A percentile compares a stretch with the other conserved stretches of the same genome.
Evolutionary conservation across 139 green algal species (phyloP).

Genomic region (Zygnema circumcarinatum): DNA sequence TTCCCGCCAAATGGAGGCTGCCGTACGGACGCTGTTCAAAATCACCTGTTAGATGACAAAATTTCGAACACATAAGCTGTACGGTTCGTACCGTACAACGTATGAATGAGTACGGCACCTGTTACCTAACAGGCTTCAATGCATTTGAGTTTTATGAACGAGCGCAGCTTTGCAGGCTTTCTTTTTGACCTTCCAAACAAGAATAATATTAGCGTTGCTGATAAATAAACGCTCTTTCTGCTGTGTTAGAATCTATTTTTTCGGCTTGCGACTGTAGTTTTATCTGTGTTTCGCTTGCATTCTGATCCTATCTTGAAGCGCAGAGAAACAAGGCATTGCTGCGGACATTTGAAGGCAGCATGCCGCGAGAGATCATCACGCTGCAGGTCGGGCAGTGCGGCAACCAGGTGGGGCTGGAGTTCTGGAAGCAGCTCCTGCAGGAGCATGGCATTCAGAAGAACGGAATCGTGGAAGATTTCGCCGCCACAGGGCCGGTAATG

Average conservation of each 20-base stretch:
- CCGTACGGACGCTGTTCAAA: too few relatives aligned
- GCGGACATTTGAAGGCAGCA: too few relatives aligned
- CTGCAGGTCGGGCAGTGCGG: constrained; percentile 98
- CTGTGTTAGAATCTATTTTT: constrained; percentile 76
- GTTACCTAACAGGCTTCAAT: too few relatives aligned
- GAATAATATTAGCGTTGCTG: constrained; percentile 76
- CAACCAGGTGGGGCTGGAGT: constrained; percentile 98
- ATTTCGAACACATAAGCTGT: too few relatives aligned
- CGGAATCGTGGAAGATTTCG: constrained; percentile 83
- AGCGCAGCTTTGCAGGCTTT: too few relatives aligned
- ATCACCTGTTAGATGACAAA: too few relatives aligned
- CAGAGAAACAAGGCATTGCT: too few relatives aligned
- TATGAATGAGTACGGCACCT: too few relatives aligned
- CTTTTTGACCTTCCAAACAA: constrained; percentile 79
- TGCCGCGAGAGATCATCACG: constrained; percentile 97
- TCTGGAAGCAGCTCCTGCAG: constrained; percentile 93
- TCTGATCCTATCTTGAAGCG: constrained; percentile 70
- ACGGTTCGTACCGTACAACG: too few relatives aligned
- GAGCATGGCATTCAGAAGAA: constrained; percentile 98
- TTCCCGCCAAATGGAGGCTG: too few relatives aligned
- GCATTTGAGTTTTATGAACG: too few relatives aligned
- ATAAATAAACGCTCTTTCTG: constrained; percentile 79
- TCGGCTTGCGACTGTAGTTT: constrained; percentile 83
- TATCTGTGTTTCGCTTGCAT: constrained; percentile 78
- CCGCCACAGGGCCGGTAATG: constrained; percentile 27